Conservation (phyloP, 1,284 basidiomycete species). For the Cronartium ribicola region DNA sequence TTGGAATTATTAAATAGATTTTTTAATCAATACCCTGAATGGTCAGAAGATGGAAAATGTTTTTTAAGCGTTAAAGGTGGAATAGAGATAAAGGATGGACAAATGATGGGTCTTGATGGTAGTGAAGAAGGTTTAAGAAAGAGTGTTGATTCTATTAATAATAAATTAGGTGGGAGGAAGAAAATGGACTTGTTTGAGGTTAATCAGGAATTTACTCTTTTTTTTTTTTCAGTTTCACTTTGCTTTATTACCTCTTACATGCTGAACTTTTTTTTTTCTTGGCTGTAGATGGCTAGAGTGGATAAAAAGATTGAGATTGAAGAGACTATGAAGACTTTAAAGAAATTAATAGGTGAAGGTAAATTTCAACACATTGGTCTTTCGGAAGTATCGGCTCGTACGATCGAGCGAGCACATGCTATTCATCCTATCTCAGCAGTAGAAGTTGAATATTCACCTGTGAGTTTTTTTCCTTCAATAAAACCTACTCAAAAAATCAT, state of each 20-base stretch:
- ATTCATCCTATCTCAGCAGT: conserved; percentile 47
- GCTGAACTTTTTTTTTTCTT: conserved; percentile 30
- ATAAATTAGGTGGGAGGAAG: conserved; percentile 42
- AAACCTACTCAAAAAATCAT: not conserved
- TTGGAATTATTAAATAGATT: conserved; percentile 44
- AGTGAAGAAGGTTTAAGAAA: conserved; percentile 44
- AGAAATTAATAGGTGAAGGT: conserved; percentile 47
- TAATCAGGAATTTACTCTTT: not conserved
- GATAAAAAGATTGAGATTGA: conserved; percentile 30
- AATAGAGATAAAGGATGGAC: conserved; percentile 36
- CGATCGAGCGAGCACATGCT: conserved; percentile 46
- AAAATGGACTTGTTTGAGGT: conserved; percentile 50
- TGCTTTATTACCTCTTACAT: conserved; percentile 41
- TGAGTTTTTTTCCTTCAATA: not conserved
- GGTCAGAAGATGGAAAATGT: conserved; percentile 44
- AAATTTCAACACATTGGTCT: conserved; percentile 50
- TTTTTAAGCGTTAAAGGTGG: conserved; percentile 49
- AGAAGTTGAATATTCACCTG: conserved; percentile 47
- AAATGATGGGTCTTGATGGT: conserved; percentile 42
- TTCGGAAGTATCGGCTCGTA: conserved; percentile 46
- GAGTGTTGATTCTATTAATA: conserved; percentile 46
- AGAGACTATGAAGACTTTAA: conserved; percentile 46
- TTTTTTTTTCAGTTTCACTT: not conserved
- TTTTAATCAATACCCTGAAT: conserved; percentile 47
- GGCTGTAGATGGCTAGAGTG: conserved; percentile 19